Evolutionary conservation across 495 filamentous ascomycete genomes (phyloP).

Genomic region (Aspergillus sparsus): DNA sequence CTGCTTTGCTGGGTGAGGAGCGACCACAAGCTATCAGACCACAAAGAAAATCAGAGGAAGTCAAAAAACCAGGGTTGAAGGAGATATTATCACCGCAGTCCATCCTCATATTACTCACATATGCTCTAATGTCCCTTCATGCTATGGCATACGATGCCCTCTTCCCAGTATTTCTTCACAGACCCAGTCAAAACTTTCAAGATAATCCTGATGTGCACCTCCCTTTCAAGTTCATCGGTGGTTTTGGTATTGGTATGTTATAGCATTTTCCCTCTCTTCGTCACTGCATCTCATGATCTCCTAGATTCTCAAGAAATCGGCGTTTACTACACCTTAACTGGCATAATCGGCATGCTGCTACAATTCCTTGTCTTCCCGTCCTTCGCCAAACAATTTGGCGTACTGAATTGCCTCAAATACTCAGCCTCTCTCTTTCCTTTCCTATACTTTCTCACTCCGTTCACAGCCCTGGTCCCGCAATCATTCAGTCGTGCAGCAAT

Average conservation of each 20-base stretch:
- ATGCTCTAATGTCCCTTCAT: slow-evolving; percentile 75
- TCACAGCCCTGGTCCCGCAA: slow-evolving; percentile 61
- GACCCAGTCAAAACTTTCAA: slow-evolving; percentile 55
- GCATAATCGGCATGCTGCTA: slow-evolving; percentile 66
- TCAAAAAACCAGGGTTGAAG: slow-evolving; percentile 51
- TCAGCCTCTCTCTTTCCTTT: slow-evolving; percentile 65
- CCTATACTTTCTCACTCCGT: slow-evolving; percentile 73
- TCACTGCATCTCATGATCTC: neutral
- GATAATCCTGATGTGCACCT: slow-evolving; percentile 60
- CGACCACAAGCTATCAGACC: slow-evolving; percentile 17
- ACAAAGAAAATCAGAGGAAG: slow-evolving; percentile 9
- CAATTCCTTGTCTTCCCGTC: slow-evolving; percentile 81
- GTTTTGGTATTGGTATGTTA: slow-evolving; percentile 63
- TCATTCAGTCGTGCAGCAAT: slow-evolving; percentile 41
- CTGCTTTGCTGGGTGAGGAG: slow-evolving; percentile 33
- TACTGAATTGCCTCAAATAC: slow-evolving; percentile 65
- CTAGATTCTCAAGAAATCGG: slow-evolving; percentile 67
- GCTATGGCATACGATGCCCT: slow-evolving; percentile 78
- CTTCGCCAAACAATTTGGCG: slow-evolving; percentile 66
- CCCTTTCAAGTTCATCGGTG: slow-evolving; percentile 77
- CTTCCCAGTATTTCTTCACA: slow-evolving; percentile 79
- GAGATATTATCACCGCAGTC: slow-evolving; percentile 77
- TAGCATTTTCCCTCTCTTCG: neutral
- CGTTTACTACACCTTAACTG: slow-evolving; percentile 73
- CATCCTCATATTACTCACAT: slow-evolving; percentile 70